Percentiles rank a stretch among this genome's conserved stretches.
Conservation (phyloP, 2,329 filamentous ascomycete genomes). For the Graphium sp. region DNA sequence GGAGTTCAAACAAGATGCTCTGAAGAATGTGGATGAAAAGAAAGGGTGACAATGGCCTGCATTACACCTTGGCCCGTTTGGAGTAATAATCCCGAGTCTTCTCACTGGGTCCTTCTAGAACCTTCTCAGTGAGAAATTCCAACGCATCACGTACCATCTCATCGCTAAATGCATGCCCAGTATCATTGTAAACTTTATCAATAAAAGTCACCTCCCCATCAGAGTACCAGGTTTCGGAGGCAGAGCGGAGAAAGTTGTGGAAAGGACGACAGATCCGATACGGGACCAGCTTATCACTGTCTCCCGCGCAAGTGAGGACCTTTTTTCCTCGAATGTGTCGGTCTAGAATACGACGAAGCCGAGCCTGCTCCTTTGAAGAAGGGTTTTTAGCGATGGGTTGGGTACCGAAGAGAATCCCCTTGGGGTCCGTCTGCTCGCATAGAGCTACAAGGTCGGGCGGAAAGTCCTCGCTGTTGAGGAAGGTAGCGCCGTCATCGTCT, state of each 20-base stretch:
- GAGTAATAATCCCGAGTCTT: conserved; percentile 3
- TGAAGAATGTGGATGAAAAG: background rate
- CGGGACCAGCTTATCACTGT: conserved; percentile 55
- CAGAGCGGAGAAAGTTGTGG: conserved; percentile 40
- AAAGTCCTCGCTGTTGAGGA: conserved; percentile 66
- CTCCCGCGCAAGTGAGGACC: conserved; percentile 48
- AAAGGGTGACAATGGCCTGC: conserved; percentile 1
- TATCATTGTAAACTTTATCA: conserved; percentile 49
- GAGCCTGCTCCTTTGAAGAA: conserved; percentile 20
- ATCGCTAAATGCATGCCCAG: conserved; percentile 52
- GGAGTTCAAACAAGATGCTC: conserved; percentile 10
- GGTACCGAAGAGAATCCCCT: conserved; percentile 50
- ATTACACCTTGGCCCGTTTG: background rate
- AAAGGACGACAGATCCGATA: conserved; percentile 45
- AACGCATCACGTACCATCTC: conserved; percentile 53
- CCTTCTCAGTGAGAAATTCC: conserved; percentile 37
- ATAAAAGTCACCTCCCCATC: conserved; percentile 41
- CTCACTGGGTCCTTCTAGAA: conserved; percentile 15
- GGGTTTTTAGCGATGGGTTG: conserved; percentile 14
- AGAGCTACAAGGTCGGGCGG: conserved; percentile 48
- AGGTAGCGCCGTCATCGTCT: conserved; percentile 37
- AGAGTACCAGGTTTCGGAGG: conserved; percentile 31
- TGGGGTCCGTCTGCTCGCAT: conserved; percentile 55
- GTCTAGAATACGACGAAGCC: conserved; percentile 27
- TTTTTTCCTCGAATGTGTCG: conserved; percentile 40